Percentiles rank a stretch among this genome's conserved stretches.
Conservation (phyloP, 345 rosid genomes). For the Passiflora organensis region DNA sequence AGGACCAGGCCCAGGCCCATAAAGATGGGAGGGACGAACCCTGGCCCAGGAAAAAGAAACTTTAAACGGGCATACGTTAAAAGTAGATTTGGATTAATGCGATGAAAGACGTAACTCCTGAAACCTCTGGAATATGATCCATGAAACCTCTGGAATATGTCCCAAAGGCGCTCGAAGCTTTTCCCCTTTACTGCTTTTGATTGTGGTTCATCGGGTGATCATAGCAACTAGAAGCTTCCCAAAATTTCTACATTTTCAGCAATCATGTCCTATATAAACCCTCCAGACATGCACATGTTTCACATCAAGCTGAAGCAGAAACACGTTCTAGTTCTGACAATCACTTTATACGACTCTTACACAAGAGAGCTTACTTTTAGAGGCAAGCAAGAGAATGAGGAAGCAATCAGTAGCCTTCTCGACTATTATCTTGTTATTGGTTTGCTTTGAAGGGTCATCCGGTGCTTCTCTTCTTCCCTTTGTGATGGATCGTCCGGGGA, state of each 20-base stretch:
- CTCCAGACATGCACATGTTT: not conserved
- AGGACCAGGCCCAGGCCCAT: no score
- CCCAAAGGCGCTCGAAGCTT: not conserved
- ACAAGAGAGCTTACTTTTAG: no score
- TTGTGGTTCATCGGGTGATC: not conserved
- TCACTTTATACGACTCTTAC: not conserved
- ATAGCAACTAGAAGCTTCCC: constrained; percentile 6
- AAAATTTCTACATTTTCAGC: not conserved
- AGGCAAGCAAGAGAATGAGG: constrained; percentile 12
- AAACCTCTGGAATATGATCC: no score
- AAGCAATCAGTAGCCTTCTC: not conserved
- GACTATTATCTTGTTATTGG: constrained; percentile 7
- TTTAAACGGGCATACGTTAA: no score
- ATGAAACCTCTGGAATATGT: not conserved
- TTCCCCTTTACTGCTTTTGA: not conserved
- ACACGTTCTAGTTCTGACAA: not conserved
- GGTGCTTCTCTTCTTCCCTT: constrained; percentile 41
- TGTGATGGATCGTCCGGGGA: constrained; percentile 33
- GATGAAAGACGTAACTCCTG: no score
- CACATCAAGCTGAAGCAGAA: not conserved
- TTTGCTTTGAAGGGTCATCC: constrained; percentile 17
- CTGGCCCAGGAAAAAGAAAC: no score
- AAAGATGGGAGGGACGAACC: no score
- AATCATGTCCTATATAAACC: not conserved
- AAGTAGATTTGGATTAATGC: no score